Evolutionary conservation across 768 basidiomycete genomes (phyloP).

Genomic region (Boletus subcaerulescens): DNA sequence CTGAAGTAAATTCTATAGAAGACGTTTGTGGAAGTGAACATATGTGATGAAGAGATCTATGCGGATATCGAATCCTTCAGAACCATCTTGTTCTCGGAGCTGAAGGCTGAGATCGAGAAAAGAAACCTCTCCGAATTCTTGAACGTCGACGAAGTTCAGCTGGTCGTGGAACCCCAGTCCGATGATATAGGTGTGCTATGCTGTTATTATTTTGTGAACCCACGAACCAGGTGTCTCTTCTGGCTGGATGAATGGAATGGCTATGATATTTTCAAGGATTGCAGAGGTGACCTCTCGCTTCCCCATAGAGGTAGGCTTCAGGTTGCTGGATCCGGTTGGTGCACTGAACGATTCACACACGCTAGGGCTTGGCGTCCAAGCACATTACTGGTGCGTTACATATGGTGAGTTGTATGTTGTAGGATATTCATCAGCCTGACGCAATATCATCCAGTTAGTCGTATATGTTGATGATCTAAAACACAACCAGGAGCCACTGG

Average conservation of each 20-base stretch:
- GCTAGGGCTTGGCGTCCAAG: constrained; percentile 34
- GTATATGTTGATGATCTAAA: not conserved
- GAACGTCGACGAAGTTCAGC: constrained; percentile 33
- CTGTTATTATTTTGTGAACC: constrained; percentile 55
- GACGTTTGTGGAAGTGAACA: constrained; percentile 53
- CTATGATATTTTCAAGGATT: constrained; percentile 25
- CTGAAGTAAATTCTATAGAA: constrained; percentile 35
- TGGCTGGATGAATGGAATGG: constrained; percentile 48
- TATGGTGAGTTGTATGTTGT: constrained; percentile 6
- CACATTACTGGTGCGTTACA: constrained; percentile 35
- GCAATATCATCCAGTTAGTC: not conserved
- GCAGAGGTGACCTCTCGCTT: constrained; percentile 10
- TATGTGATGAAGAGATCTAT: constrained; percentile 38
- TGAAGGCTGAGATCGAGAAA: constrained; percentile 17
- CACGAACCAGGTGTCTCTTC: constrained; percentile 47
- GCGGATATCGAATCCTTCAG: constrained; percentile 37
- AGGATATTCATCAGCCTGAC: constrained; percentile 3
- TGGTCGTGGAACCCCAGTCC: constrained; percentile 43
- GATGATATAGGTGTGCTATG: constrained; percentile 21
- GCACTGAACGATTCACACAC: not conserved
- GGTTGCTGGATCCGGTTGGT: not conserved
- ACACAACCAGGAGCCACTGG: constrained; percentile 35
- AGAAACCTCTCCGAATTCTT: constrained; percentile 24
- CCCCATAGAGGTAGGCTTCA: constrained; percentile 24
- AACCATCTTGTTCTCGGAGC: constrained; percentile 9